A percentile compares a stretch with the other conserved stretches of the same genome.
phyloP scores from a whole-genome alignment of 2,329 filamentous ascomycete genomes.

The Beauveria sp. region DNA sequence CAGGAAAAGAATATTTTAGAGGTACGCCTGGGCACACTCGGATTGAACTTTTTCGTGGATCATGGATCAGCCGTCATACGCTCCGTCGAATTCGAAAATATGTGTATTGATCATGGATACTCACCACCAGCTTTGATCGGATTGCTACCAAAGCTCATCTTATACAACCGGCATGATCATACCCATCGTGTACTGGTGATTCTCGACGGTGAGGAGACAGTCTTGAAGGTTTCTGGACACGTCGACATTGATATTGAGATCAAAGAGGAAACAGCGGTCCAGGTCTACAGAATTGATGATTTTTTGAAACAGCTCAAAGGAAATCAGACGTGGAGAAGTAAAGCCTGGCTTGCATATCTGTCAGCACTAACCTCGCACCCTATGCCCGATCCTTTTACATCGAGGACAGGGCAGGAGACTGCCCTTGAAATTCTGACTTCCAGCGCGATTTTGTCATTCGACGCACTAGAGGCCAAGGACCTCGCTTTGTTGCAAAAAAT shows the following conservation, averaged over 20 bases:
- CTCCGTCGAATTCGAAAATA: background rate
- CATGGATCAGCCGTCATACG: background rate
- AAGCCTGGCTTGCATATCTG: slow-evolving; percentile 40
- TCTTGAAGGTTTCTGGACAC: fast-evolving
- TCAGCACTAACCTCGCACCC: slow-evolving; percentile 46
- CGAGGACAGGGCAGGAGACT: slow-evolving; percentile 44
- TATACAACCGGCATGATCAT: background rate
- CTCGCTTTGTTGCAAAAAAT: background rate
- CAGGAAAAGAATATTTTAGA: background rate
- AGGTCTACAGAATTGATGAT: background rate
- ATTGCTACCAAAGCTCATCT: background rate
- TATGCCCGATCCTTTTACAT: slow-evolving; percentile 40
- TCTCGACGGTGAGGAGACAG: background rate
- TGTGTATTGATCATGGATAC: background rate
- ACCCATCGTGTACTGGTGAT: background rate
- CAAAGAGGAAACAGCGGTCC: background rate
- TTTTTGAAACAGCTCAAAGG: slow-evolving; percentile 28
- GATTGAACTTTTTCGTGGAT: background rate
- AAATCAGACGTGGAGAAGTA: slow-evolving; percentile 42
- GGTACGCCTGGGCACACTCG: background rate
- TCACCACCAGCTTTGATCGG: background rate
- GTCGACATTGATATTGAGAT: background rate
- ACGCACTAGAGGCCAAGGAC: background rate
- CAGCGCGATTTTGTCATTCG: slow-evolving; percentile 36
- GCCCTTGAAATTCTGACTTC: slow-evolving; percentile 39